phyloP scores from a whole-genome alignment of 2,329 filamentous ascomycete genomes.

The Penicillium sp. region DNA sequence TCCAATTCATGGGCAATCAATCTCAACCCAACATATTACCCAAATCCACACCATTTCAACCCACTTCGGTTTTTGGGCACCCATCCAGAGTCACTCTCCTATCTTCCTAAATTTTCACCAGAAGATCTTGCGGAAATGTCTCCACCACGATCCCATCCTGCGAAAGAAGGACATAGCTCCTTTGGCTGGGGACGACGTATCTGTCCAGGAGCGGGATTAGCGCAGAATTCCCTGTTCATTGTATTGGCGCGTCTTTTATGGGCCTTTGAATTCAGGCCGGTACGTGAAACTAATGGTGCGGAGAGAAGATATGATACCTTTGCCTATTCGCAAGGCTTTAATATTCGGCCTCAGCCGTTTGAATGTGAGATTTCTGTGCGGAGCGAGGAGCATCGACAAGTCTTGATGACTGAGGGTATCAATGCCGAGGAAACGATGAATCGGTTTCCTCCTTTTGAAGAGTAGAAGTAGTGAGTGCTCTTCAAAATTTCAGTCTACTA shows the following conservation, averaged over 20 bases:
- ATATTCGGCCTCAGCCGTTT: conserved; percentile 27
- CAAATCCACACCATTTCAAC: conserved; percentile 31
- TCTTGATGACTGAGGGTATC: conserved; percentile 13
- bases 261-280: conserved; percentile 24
- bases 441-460: conserved; percentile 17
- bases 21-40: conserved; percentile 27
- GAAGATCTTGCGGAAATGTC: conserved; percentile 17
- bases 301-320: conserved; percentile 28
- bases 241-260: conserved; percentile 28
- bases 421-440: conserved; percentile 10
- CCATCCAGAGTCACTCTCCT: conserved; percentile 13
- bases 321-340: conserved; percentile 31
- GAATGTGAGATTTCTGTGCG: conserved; percentile 23
- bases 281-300: conserved; percentile 23
- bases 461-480: background rate
- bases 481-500: background rate
- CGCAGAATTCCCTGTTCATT: conserved; percentile 56
- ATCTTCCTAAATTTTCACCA: conserved; percentile 11
- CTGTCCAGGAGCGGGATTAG: conserved; percentile 59
- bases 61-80: conserved; percentile 26
- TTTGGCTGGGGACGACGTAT: conserved; percentile 58
- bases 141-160: conserved; percentile 20
- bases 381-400: conserved; percentile 16
- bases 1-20: conserved; percentile 33
- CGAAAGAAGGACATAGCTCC: conserved; percentile 50